A percentile compares a stretch with the other conserved stretches of the same genome.
Evolutionary conservation across 2,329 filamentous ascomycete species (phyloP).

Genomic region (Colletotrichum sp.): DNA sequence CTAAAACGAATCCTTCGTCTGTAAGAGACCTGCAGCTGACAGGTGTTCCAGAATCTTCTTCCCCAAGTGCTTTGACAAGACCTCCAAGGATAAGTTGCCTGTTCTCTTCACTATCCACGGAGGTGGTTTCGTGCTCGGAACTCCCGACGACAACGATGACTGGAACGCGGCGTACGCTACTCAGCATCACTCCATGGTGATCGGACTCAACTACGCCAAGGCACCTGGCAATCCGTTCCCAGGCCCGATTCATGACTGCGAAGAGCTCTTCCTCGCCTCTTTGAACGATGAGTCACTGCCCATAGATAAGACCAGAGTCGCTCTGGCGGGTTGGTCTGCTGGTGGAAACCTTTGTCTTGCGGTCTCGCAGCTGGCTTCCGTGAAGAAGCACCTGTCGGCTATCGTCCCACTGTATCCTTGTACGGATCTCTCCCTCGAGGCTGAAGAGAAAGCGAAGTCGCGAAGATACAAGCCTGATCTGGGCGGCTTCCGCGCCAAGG

Average conservation of each 20-base stretch:
- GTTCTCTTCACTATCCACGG: constrained; percentile 56
- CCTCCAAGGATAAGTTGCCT: constrained; percentile 36
- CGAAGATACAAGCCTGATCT: constrained; percentile 29
- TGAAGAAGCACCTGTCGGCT: constrained; percentile 34
- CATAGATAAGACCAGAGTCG: constrained; percentile 44
- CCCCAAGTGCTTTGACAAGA: constrained; percentile 36
- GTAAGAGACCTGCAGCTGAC: background rate
- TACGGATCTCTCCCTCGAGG: constrained; percentile 34
- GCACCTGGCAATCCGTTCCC: constrained; percentile 51
- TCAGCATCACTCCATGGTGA: constrained; percentile 43
- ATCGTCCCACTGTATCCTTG: constrained; percentile 47
- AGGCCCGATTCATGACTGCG: constrained; percentile 45
- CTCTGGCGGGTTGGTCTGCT: constrained; percentile 53
- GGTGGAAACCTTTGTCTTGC: constrained; percentile 53
- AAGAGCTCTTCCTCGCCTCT: constrained; percentile 43
- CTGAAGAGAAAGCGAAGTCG: constrained; percentile 25
- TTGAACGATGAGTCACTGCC: constrained; percentile 48
- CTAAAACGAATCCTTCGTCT: background rate
- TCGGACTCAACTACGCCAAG: constrained; percentile 54
- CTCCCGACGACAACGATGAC: constrained; percentile 47
- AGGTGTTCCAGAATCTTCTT: constrained; percentile 39
- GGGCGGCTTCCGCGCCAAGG: constrained; percentile 21
- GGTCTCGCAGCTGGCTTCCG: constrained; percentile 39
- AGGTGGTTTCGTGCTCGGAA: constrained; percentile 51
- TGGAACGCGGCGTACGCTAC: constrained; percentile 49